These are phyloP conservation scores for Cyclostephanos tholiformis DNA, from an alignment of 108 stramenopile genomes.

Conservation along the genomic window DNA sequence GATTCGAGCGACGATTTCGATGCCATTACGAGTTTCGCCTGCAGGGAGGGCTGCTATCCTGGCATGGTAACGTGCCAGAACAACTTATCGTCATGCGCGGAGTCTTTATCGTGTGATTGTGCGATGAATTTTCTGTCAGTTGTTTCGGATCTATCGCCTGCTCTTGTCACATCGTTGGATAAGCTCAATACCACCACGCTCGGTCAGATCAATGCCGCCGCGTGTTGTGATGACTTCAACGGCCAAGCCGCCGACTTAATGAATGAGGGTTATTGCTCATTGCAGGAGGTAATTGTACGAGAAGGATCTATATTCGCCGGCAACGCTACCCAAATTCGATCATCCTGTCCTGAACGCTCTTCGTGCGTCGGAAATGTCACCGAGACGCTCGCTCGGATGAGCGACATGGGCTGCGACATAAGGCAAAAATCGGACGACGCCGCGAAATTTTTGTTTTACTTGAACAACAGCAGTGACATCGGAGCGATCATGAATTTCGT, in stretches of 20 bases:
- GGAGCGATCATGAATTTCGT: not conserved
- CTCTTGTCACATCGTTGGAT: not conserved
- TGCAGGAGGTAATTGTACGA: not conserved
- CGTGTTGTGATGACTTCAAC: constrained; percentile 1
- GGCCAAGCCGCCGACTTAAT: not conserved
- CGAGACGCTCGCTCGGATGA: not conserved
- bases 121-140: not conserved
- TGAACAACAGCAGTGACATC: constrained; percentile 5
- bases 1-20: not conserved
- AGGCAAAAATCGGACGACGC: not conserved
- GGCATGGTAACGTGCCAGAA: no score
- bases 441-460: not conserved
- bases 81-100: no score
- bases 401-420: not conserved
- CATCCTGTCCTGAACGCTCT: not conserved
- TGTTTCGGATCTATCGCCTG: not conserved
- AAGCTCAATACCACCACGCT: not conserved
- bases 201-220: not conserved
- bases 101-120: not conserved
- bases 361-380: constrained; percentile 1
- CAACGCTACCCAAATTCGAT: not conserved
- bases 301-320: constrained; percentile 3
- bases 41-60: not conserved
- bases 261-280: not conserved
- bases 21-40: not conserved